Evolutionary conservation across 2,329 filamentous ascomycete species (phyloP).

Genomic region (Trichoderma lentiforme): DNA sequence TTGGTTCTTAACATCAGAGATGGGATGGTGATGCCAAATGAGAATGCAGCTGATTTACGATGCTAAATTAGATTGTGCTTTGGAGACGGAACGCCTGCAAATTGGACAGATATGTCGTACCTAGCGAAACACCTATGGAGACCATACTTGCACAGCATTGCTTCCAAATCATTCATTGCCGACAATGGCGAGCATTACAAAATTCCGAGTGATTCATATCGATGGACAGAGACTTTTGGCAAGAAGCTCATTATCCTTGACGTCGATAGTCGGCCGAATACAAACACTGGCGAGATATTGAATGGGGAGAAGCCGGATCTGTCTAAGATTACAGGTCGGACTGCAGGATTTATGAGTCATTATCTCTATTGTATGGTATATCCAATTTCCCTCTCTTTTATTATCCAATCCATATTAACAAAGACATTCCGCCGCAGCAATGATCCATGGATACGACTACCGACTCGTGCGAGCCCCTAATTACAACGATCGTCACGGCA

Average conservation of each 20-base stretch:
- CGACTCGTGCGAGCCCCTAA: conserved; percentile 43
- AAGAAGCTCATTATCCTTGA: not conserved
- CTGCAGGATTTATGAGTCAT: not conserved
- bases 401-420: not conserved
- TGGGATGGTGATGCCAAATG: not conserved
- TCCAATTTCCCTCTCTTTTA: not conserved
- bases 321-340: not conserved
- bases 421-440: conserved; percentile 18
- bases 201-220: not conserved
- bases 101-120: not conserved
- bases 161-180: not conserved
- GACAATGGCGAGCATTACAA: not conserved
- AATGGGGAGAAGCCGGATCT: not conserved
- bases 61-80: not conserved
- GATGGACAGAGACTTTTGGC: not conserved
- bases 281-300: not conserved
- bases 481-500: conserved; percentile 40
- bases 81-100: not conserved
- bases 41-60: not conserved
- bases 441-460: conserved; percentile 49
- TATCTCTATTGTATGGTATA: not conserved
- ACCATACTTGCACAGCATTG: not conserved
- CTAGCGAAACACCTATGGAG: not conserved
- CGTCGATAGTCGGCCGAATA: not conserved
- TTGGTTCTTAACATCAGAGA: not conserved